These are phyloP conservation scores for Apostasia shenzhenica DNA, from an alignment of 106 monocot species.

Conservation along the genomic window DNA sequence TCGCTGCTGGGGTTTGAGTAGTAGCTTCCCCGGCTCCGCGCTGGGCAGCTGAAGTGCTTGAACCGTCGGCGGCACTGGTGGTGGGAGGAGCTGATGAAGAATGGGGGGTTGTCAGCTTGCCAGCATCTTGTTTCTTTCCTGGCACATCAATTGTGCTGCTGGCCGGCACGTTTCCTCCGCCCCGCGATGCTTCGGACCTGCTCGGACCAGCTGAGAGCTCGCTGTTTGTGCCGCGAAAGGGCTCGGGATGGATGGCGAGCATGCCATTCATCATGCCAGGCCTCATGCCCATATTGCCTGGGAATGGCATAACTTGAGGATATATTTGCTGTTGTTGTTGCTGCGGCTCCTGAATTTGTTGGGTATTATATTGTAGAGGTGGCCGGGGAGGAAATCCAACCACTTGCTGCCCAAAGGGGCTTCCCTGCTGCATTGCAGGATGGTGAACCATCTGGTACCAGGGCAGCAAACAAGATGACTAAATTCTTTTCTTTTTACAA, in stretches of 20 bases:
- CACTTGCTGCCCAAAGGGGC: conserved; percentile 45
- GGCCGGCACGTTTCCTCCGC: conserved; percentile 1
- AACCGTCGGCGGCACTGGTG: conserved; percentile 13
- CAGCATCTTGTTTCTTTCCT: conserved; percentile 25
- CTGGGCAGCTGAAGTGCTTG: conserved; percentile 29
- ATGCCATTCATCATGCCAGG: conserved; percentile 43
- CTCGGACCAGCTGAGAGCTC: conserved; percentile 5
- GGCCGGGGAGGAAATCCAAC: conserved; percentile 37
- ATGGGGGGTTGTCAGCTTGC: not conserved
- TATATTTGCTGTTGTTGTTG: conserved; percentile 33
- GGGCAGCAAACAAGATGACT: not conserved
- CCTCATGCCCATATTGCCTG: conserved; percentile 48
- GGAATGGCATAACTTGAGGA: conserved; percentile 24
- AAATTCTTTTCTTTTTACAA: not conserved
- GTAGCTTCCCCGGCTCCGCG: conserved; percentile 17
- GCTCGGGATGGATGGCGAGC: conserved; percentile 22
- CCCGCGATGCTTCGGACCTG: conserved; percentile 5
- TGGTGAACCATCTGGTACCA: conserved; percentile 44
- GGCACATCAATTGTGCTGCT: conserved; percentile 16
- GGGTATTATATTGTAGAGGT: conserved; percentile 35
- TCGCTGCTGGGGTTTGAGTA: conserved; percentile 11
- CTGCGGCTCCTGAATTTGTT: conserved; percentile 41
- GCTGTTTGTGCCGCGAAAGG: conserved; percentile 14
- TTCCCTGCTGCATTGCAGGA: conserved; percentile 37
- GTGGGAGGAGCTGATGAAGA: conserved; percentile 10